Base-by-base conservation (phyloP, 129 eudicot species). In the Centaurea solstitialis region DNA sequence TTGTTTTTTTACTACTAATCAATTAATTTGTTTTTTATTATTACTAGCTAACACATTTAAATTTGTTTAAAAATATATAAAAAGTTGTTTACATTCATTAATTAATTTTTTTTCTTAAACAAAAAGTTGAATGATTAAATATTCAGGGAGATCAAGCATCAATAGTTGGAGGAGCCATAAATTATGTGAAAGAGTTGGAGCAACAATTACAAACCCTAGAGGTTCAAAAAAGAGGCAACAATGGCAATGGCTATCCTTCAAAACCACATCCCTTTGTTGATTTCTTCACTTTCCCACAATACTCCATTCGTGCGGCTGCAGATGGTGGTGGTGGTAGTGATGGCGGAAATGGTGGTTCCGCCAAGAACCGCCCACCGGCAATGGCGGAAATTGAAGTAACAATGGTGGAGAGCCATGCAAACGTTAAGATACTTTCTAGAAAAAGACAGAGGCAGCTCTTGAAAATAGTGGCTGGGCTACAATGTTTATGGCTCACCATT, bases 351-450 rank as follows among this genome's bases (percentile, higher is more conserved):
- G 68, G 57, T 10, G 12, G 65, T 43, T 20, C 80, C 69, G 17
- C 76, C 38, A 82, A 79, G 64, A 79, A 74, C 39, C 67, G 82
- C 5, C 68, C 83, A 6, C 78, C 81, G 0, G 86, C 86, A 13
- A 24, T 83, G 53, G 97, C 86, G 7, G 94, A 92, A 68, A 89
- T 92, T 6, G 94, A 92, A 80, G 97, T 92, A 76, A 84, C 87
- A 9, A 79, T 92, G 82, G 92, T 79, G 28, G 97, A 92, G 82
- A 84, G 94, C 83, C 97, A 92, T 83, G 97, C 91, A 23, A 92
- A 89, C 73, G 50, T 92, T 75, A 92, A 92, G 77, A 89, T 92
- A 72, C 61, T 84, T 5, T 77, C 94, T 0, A 89, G 85, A 82
- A 92, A 81, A 73, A 86, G 86, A 33, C 89, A 89, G 8, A 92